phyloP scores from a whole-genome alignment of 345 rosid species.

The Physaria fendleri region DNA sequence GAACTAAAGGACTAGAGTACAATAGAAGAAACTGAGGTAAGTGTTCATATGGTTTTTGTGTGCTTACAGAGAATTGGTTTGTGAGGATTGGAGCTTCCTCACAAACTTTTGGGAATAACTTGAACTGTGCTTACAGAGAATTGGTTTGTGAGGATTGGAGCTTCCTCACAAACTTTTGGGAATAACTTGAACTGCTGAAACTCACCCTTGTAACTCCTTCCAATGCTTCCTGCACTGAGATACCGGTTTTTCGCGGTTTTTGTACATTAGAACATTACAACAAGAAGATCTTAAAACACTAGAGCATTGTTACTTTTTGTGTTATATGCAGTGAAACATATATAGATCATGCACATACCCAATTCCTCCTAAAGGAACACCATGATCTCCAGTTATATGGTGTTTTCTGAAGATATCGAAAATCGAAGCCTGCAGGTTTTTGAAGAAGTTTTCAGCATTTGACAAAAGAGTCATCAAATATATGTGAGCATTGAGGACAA shows the following conservation, averaged over 20 bases:
- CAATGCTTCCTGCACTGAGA: constrained; percentile 66
- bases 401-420: constrained; percentile 48
- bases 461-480: not conserved
- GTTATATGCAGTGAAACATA: not conserved
- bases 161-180: constrained; percentile 42
- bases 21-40: not conserved
- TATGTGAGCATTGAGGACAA: not conserved
- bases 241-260: not conserved
- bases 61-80: constrained; percentile 65
- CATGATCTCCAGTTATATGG: constrained; percentile 50
- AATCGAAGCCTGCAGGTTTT: constrained; percentile 38
- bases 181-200: constrained; percentile 51
- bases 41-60: not conserved
- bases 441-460: not conserved
- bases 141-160: constrained; percentile 54
- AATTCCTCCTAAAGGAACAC: constrained; percentile 68
- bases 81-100: constrained; percentile 53
- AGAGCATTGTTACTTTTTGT: not conserved
- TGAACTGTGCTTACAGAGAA: no score
- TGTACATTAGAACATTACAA: constrained; percentile 15
- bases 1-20: not conserved
- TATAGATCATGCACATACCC: constrained; percentile 41
- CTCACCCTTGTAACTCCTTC: constrained; percentile 65
- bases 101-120: constrained; percentile 39
- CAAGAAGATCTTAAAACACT: not conserved